These are phyloP conservation scores for Globisporangium carolinianum DNA, from an alignment of 352 stramenopile species.

Conservation along the genomic window DNA sequence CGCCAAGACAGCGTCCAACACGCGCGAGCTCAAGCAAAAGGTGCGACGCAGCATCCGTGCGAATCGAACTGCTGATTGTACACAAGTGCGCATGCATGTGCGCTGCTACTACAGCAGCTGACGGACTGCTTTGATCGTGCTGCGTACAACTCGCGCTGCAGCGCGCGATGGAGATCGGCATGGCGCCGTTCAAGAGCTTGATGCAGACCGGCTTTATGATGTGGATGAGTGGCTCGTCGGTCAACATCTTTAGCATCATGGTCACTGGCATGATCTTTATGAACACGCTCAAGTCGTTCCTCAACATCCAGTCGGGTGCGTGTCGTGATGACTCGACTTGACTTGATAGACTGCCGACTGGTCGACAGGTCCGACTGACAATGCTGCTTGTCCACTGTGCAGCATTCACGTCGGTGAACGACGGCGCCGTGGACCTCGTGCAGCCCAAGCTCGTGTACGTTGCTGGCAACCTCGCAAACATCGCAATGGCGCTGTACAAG, in stretches of 20 bases:
- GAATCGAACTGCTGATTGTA: neutral
- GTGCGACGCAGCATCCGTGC: constrained; percentile 16
- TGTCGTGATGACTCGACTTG: neutral
- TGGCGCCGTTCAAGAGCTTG: constrained; percentile 88
- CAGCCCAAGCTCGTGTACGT: constrained; percentile 89
- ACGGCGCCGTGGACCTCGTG: constrained; percentile 71
- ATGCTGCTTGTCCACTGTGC: constrained; percentile 1
- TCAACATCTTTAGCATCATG: constrained; percentile 96
- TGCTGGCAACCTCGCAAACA: constrained; percentile 78
- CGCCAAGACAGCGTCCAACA: constrained; percentile 60
- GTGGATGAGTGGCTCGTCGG: constrained; percentile 92
- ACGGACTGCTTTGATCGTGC: constrained; percentile 3
- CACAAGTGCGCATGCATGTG: too few species aligned
- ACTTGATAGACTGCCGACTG: too few species aligned
- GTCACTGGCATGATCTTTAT: constrained; percentile 91
- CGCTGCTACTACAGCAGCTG: neutral
- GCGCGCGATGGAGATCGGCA: constrained; percentile 88
- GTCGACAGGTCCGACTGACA: neutral
- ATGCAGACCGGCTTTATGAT: constrained; percentile 94
- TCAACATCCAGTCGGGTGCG: constrained; percentile 67
- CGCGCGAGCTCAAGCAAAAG: constrained; percentile 84
- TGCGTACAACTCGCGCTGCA: constrained; percentile 17
- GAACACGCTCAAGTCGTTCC: constrained; percentile 89
- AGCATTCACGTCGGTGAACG: constrained; percentile 75
- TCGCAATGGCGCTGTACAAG: constrained; percentile 90